Evolutionary conservation across 108 stramenopile genomes (phyloP).

Genomic region (Skeletonema marinoi): DNA sequence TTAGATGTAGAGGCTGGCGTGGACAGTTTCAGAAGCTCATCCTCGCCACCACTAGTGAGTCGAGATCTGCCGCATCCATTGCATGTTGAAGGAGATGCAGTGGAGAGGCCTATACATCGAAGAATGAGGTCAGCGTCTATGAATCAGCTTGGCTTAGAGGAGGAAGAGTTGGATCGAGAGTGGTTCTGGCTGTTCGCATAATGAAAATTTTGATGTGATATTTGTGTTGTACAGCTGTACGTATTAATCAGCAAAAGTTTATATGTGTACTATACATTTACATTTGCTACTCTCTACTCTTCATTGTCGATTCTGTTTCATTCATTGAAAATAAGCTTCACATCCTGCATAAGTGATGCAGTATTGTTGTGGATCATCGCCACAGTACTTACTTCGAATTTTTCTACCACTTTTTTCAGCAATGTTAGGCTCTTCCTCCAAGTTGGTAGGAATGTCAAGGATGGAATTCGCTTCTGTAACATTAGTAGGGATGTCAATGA

Average conservation of each 20-base stretch:
- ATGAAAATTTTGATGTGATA: not conserved
- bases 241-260: not conserved
- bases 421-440: not conserved
- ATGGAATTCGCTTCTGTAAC: not conserved
- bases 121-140: not conserved
- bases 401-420: not conserved
- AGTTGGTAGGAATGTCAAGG: not conserved
- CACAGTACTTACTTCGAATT: conserved; percentile 10
- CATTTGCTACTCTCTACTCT: not conserved
- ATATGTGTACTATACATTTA: not conserved
- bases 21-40: not conserved
- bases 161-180: not conserved
- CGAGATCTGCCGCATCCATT: not conserved
- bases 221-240: not conserved
- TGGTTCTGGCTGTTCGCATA: conserved; percentile 1
- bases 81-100: not conserved
- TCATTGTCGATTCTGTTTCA: not conserved
- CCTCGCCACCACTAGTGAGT: not conserved
- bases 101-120: not conserved
- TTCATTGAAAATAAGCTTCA: conserved; percentile 8
- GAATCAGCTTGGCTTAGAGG: not conserved
- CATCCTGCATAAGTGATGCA: conserved; percentile 34
- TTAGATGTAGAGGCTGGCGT: not conserved
- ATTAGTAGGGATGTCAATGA: not conserved
- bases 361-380: conserved; percentile 9